Percentiles rank a stretch among this genome's conserved stretches.
Conservation (phyloP, 208 protist genomes). For the Hexamita inflata region DNA sequence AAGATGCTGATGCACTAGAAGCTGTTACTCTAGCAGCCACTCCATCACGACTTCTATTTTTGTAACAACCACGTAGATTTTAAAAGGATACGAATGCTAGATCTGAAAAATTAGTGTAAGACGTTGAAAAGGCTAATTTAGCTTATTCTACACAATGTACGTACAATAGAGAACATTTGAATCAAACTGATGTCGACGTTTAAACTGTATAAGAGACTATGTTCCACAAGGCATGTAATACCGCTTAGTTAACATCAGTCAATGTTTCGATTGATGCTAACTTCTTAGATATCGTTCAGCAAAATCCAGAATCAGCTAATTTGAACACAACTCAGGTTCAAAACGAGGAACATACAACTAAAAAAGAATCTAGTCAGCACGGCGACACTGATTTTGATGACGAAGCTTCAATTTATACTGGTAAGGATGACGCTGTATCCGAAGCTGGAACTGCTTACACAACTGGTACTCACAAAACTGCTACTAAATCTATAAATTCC, state of each 20-base stretch:
- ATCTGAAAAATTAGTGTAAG: not conserved
- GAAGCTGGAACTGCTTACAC: constrained; percentile 18
- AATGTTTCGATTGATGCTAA: not conserved
- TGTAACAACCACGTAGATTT: not conserved
- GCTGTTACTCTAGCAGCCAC: constrained; percentile 7
- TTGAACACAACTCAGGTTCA: not conserved
- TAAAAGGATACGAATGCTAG: not conserved
- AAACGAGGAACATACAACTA: not conserved
- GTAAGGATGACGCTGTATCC: constrained; percentile 12
- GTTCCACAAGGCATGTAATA: not conserved
- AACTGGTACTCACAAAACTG: constrained; percentile 7
- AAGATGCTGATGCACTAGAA: not conserved
- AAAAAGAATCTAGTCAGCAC: not conserved
- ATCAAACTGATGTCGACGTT: not conserved
- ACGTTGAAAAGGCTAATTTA: not conserved
- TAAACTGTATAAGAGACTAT: not conserved
- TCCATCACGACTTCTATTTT: not conserved
- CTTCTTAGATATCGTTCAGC: not conserved
- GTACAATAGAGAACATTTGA: not conserved
- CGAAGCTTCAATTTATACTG: not conserved
- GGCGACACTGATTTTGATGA: not conserved
- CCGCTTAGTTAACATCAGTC: not conserved
- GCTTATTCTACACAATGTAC: not conserved
- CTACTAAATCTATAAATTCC: no score
- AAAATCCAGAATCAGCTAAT: not conserved